phyloP scores from a whole-genome alignment of 1,284 basidiomycete genomes.

The Moesziomyces globuligerus region DNA sequence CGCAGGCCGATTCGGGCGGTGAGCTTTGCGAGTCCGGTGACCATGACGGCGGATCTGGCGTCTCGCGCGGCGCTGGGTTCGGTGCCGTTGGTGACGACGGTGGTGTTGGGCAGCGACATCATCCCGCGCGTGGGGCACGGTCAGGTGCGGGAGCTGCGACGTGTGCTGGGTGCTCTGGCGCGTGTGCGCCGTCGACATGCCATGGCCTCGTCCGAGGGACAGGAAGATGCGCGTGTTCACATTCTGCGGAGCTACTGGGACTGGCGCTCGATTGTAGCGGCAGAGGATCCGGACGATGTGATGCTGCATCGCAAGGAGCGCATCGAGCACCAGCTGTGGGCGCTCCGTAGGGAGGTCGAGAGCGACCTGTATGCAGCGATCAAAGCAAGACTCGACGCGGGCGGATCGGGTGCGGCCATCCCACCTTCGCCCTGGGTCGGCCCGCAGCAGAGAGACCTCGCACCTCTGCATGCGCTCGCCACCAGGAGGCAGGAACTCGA shows the following conservation, averaged over 20 bases:
- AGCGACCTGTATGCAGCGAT: slow-evolving; percentile 62
- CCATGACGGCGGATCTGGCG: slow-evolving; percentile 58
- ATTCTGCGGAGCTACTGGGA: slow-evolving; percentile 61
- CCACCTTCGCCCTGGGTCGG: slow-evolving; percentile 62
- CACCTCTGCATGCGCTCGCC: slow-evolving; percentile 60
- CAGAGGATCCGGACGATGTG: slow-evolving; percentile 49
- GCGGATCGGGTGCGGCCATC: slow-evolving; percentile 14
- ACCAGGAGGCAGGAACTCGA: slow-evolving; percentile 57
- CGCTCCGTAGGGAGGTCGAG: slow-evolving; percentile 63
- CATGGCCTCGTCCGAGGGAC: slow-evolving; percentile 33
- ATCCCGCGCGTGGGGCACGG: slow-evolving; percentile 65
- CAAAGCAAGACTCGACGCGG: slow-evolving; percentile 48
- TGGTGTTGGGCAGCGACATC: slow-evolving; percentile 61
- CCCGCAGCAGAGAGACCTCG: slow-evolving; percentile 38
- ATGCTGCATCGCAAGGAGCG: slow-evolving; percentile 56
- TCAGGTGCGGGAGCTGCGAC: slow-evolving; percentile 63
- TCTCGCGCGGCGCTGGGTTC: slow-evolving; percentile 50
- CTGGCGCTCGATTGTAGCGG: slow-evolving; percentile 54
- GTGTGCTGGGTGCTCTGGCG: slow-evolving; percentile 62
- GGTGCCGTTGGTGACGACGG: slow-evolving; percentile 59
- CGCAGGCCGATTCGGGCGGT: slow-evolving; percentile 60
- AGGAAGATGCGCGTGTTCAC: slow-evolving; percentile 55
- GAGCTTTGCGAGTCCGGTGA: slow-evolving; percentile 64
- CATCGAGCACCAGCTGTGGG: slow-evolving; percentile 62
- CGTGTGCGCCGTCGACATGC: slow-evolving; percentile 59